These are phyloP conservation scores for Aegilops speltoides DNA, from an alignment of 176 grass and related monocot species.

Conservation along the genomic window DNA sequence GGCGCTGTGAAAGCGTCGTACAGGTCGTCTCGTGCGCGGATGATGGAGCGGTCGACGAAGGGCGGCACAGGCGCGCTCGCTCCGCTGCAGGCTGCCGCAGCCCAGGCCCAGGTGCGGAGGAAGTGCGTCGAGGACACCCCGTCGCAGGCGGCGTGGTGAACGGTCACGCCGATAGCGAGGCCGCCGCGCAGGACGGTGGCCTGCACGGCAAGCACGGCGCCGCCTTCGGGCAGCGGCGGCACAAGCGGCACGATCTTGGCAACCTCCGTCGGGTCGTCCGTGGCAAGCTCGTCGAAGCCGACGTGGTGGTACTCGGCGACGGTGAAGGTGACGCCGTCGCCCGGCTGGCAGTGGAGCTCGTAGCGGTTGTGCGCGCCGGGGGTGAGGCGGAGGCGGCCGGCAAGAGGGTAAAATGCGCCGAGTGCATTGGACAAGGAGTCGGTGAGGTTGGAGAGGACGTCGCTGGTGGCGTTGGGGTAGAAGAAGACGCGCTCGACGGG, in stretches of 20 bases:
- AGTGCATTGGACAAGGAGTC: not conserved
- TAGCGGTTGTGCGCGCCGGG: not conserved
- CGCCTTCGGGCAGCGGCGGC: not conserved
- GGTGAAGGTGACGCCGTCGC: not conserved
- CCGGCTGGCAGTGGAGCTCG: slow-evolving; percentile 5
- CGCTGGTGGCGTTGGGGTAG: slow-evolving; percentile 15
- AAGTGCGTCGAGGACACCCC: slow-evolving; percentile 7
- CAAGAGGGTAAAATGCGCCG: not conserved
- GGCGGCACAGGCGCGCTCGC: slow-evolving; percentile 21
- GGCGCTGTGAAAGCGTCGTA: not conserved
- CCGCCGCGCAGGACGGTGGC: not conserved
- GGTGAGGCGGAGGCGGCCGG: not conserved
- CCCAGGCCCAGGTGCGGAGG: not conserved
- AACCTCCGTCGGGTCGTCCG: not conserved
- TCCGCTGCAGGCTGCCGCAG: not conserved
- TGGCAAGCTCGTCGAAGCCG: slow-evolving; percentile 1
- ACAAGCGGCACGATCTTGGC: not conserved
- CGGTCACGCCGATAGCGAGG: not conserved
- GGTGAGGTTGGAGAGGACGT: not conserved
- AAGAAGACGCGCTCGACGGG: slow-evolving; percentile 32
- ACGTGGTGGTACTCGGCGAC: not conserved
- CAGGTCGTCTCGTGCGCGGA: slow-evolving; percentile 33
- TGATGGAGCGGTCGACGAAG: slow-evolving; percentile 19
- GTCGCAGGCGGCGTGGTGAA: slow-evolving; percentile 6
- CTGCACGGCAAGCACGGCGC: not conserved